These are phyloP conservation scores for Ophiostoma australiae DNA, from an alignment of 2,329 filamentous ascomycete genomes.

Conservation along the genomic window DNA sequence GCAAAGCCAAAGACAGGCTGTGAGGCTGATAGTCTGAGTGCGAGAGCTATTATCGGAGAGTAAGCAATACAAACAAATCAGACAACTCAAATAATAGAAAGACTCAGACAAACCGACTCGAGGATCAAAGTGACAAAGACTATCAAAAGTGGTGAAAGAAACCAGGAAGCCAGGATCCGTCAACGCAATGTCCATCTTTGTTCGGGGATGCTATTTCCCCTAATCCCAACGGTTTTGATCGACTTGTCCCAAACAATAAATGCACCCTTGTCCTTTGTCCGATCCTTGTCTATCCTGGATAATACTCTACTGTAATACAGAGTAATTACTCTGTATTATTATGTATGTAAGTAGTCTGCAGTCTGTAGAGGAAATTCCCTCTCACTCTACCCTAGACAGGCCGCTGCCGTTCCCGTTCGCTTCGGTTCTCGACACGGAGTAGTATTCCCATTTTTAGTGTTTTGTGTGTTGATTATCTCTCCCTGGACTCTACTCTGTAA, in stretches of 20 bases:
- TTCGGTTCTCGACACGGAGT: not conserved
- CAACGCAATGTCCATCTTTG: no score
- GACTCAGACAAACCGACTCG: not conserved
- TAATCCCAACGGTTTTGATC: not conserved
- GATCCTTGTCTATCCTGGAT: not conserved
- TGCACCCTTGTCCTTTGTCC: not conserved
- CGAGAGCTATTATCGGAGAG: not conserved
- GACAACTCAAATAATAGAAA: not conserved
- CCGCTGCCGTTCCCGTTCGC: constrained; percentile 6
- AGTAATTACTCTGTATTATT: no score
- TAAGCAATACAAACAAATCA: no score
- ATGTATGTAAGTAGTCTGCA: no score
- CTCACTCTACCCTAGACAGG: not conserved
- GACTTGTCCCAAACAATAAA: not conserved
- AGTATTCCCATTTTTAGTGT: not conserved
- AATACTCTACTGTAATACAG: no score
- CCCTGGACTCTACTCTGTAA: not conserved
- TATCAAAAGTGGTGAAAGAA: not conserved
- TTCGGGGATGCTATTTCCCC: not conserved
- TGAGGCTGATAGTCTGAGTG: not conserved
- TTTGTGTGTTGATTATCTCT: not conserved
- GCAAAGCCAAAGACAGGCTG: not conserved
- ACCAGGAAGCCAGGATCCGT: no score
- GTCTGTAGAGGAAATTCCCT: no score
- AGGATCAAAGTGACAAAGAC: not conserved